Evolutionary conservation across 1,139 yeast genomes (phyloP).

Genomic region (Hemisphaericaspora subhashii): DNA sequence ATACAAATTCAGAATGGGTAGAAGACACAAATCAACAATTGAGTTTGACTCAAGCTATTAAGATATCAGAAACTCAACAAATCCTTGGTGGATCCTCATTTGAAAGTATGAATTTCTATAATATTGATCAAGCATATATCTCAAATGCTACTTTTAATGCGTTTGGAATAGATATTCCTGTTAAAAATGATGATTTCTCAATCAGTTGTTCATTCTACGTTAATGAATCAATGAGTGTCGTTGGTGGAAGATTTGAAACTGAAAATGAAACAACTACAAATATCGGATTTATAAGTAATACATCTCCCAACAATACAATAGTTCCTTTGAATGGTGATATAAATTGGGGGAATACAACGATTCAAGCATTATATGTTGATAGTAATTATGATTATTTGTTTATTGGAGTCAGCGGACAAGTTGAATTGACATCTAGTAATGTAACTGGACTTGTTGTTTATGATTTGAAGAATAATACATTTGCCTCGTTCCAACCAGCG

Average conservation of each 20-base stretch:
- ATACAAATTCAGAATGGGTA: constrained; percentile 34
- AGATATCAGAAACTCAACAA: constrained; percentile 26
- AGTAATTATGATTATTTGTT: constrained; percentile 36
- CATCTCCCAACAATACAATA: constrained; percentile 21
- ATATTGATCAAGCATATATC: constrained; percentile 33
- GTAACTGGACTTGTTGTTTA: constrained; percentile 53
- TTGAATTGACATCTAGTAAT: constrained; percentile 23
- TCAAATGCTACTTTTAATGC: constrained; percentile 21
- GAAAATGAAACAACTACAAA: constrained; percentile 25
- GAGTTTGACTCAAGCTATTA: constrained; percentile 36
- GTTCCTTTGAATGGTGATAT: constrained; percentile 29
- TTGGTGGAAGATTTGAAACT: constrained; percentile 49
- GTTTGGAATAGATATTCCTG: constrained; percentile 23
- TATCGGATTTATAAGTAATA: constrained; percentile 43
- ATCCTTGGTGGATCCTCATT: constrained; percentile 42
- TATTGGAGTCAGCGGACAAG: constrained; percentile 54
- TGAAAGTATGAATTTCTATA: constrained; percentile 36
- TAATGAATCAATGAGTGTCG: constrained; percentile 49
- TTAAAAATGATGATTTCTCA: constrained; percentile 29
- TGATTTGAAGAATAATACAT: constrained; percentile 41
- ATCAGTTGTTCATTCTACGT: constrained; percentile 43
- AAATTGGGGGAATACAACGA: constrained; percentile 38
- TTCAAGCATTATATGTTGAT: constrained; percentile 46
- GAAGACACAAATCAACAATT: constrained; percentile 34
- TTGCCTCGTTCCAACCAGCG: constrained; percentile 51